Evolutionary conservation across 257 asterid genomes (phyloP).

Genomic region (Ehretia macrophylla): DNA sequence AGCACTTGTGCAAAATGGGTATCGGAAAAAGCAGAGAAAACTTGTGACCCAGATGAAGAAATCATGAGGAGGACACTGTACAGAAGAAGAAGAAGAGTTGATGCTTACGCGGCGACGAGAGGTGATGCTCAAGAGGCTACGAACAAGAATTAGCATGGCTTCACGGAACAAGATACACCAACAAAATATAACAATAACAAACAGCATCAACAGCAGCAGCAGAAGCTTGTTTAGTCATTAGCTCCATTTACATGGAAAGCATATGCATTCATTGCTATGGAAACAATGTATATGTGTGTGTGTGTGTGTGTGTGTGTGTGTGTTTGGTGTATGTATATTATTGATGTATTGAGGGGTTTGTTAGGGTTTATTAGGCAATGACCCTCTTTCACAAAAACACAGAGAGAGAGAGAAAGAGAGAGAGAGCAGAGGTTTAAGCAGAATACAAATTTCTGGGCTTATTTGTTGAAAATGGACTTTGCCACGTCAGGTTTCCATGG

Average conservation of each 20-base stretch:
- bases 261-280: conserved; percentile 32
- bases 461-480: no score
- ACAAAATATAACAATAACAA: conserved; percentile 15
- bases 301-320: no score
- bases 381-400: no score
- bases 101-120: not conserved
- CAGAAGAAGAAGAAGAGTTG: conserved; percentile 8
- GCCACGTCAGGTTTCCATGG: no score
- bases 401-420: no score
- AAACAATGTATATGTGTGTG: no score
- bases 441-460: no score
- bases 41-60: conserved; percentile 32
- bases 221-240: conserved; percentile 28
- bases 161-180: conserved; percentile 13
- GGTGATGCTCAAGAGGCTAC: conserved; percentile 31
- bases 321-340: no score
- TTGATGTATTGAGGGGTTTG: no score
- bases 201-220: not conserved
- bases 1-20: conserved; percentile 34
- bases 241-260: conserved; percentile 32
- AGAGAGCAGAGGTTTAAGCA: no score
- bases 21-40: conserved; percentile 27
- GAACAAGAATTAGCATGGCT: conserved; percentile 63
- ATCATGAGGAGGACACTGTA: conserved; percentile 29
- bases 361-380: no score